phyloP scores from a whole-genome alignment of 352 stramenopile genomes.

The Pythium angustatum region DNA sequence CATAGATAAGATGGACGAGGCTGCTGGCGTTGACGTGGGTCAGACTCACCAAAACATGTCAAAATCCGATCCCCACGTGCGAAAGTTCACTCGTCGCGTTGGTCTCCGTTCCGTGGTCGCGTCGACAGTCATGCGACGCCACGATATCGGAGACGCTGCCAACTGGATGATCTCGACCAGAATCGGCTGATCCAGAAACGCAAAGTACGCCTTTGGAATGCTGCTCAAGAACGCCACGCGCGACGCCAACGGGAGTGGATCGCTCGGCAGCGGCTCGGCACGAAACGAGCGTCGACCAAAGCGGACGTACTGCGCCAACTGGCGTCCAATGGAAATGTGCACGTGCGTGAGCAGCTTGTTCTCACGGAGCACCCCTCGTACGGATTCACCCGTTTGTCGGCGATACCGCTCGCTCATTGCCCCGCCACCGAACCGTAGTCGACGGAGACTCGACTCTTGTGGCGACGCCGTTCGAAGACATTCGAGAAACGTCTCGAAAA shows the following conservation, averaged over 20 bases:
- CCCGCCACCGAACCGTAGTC: constrained; percentile 5
- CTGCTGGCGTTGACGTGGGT: too few species aligned
- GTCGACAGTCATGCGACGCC: constrained; percentile 4
- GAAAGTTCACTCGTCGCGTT: not conserved
- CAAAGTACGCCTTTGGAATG: not conserved
- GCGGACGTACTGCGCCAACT: not conserved
- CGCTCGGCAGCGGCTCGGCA: not conserved
- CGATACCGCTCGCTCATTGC: constrained; percentile 1
- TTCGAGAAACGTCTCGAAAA: constrained; percentile 1
- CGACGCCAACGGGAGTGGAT: not conserved
- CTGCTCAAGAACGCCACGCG: not conserved
- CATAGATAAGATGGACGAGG: too few species aligned
- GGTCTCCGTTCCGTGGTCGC: too few species aligned
- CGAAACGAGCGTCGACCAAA: not conserved
- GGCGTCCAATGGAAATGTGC: not conserved
- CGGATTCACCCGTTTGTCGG: not conserved
- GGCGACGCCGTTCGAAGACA: not conserved
- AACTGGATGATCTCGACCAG: not conserved
- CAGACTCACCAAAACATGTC: not conserved
- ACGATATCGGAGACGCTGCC: not conserved
- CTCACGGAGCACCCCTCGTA: not conserved
- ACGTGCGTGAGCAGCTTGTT: constrained; percentile 12
- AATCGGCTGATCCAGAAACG: not conserved
- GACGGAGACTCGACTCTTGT: not conserved
- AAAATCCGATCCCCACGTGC: not conserved